Percentiles rank a stretch among this genome's conserved stretches.
phyloP scores from a whole-genome alignment of 352 stramenopile species.

The Globisporangium irregulare region DNA sequence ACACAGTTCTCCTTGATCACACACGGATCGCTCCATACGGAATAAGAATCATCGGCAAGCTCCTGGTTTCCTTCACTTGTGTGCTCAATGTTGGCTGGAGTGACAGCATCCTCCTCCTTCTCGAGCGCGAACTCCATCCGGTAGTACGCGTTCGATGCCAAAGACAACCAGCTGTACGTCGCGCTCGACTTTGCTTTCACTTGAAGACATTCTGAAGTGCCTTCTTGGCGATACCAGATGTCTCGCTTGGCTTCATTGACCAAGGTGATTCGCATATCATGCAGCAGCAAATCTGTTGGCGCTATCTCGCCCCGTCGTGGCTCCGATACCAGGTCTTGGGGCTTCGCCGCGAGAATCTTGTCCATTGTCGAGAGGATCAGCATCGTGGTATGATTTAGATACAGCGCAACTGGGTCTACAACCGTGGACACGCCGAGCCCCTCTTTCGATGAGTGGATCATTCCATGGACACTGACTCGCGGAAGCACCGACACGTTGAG shows the following conservation, averaged over 20 bases:
- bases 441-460: slow-evolving; percentile 28
- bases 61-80: slow-evolving; percentile 1
- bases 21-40: slow-evolving; percentile 61
- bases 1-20: slow-evolving; percentile 58
- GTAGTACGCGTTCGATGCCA: slow-evolving; percentile 43
- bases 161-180: slow-evolving; percentile 71
- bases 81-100: not conserved
- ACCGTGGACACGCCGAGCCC: slow-evolving; percentile 46
- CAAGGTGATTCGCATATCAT: slow-evolving; percentile 58
- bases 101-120: slow-evolving; percentile 8
- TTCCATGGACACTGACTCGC: slow-evolving; percentile 40
- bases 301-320: not conserved
- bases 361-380: slow-evolving; percentile 57
- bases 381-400: slow-evolving; percentile 70
- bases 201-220: slow-evolving; percentile 49
- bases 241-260: slow-evolving; percentile 39
- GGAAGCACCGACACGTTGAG: slow-evolving; percentile 66
- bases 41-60: slow-evolving; percentile 10
- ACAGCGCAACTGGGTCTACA: slow-evolving; percentile 49
- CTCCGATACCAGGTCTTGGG: not conserved
- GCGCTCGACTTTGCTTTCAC: slow-evolving; percentile 28
- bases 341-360: slow-evolving; percentile 29
- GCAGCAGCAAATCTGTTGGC: slow-evolving; percentile 27
- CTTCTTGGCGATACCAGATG: slow-evolving; percentile 67
- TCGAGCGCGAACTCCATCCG: slow-evolving; percentile 55